Percentiles rank a stretch among this genome's conserved stretches.
Conservation (phyloP, 805 yeast genomes). For the Pichia cabralensis region DNA sequence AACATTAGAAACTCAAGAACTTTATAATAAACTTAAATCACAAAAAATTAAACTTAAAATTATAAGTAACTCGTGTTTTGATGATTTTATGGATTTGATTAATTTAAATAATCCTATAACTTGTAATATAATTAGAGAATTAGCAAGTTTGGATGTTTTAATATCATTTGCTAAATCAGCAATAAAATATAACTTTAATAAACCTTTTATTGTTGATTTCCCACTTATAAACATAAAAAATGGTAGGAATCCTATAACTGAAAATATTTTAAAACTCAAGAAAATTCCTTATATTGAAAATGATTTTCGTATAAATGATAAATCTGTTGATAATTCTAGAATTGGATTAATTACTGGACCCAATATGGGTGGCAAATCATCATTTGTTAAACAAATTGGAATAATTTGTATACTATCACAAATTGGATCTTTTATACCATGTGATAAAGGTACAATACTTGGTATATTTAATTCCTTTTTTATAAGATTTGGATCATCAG, state of each 20-base stretch:
- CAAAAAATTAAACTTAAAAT: conserved; percentile 44
- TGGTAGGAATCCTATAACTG: conserved; percentile 36
- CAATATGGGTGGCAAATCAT: conserved; percentile 82
- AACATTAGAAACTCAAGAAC: conserved; percentile 44
- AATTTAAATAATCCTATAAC: conserved; percentile 29
- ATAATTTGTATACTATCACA: conserved; percentile 64
- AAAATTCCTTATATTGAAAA: conserved; percentile 49
- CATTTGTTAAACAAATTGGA: conserved; percentile 67
- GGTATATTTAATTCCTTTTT: conserved; percentile 52
- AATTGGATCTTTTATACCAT: conserved; percentile 70
- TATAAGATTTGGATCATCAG: conserved; percentile 74
- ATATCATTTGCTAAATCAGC: conserved; percentile 58
- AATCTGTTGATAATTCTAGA: conserved; percentile 30
- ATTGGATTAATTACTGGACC: conserved; percentile 72
- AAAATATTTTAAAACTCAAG: conserved; percentile 11
- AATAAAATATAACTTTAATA: conserved; percentile 32
- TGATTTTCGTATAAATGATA: conserved; percentile 36
- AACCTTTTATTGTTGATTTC: conserved; percentile 40
- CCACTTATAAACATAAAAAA: conserved; percentile 40
- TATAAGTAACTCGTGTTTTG: conserved; percentile 39
- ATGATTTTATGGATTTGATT: conserved; percentile 30
- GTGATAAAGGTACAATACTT: conserved; percentile 37
- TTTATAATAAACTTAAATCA: conserved; percentile 48
- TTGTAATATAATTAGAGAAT: conserved; percentile 32
- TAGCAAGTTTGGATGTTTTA: conserved; percentile 58